Base-by-base conservation (phyloP, 129 eudicot species). In the Calendula officinalis region DNA sequence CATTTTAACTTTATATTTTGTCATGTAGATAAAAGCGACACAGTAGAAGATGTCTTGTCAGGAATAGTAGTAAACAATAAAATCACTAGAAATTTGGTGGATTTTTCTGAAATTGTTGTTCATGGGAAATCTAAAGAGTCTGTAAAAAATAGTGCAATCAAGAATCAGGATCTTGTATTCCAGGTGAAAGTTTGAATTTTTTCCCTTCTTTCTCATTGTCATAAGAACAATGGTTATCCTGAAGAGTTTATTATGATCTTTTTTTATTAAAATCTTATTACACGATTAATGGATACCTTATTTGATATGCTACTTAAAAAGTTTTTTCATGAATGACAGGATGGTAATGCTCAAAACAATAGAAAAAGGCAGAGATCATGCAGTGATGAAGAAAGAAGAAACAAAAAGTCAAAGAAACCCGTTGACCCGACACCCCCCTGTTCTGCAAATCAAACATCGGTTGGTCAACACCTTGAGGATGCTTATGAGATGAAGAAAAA, bases 391-490 rank as follows among this genome's bases (percentile, higher is more conserved):
- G 69, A 64, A 52, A 78, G 44, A 56, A 82, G 45, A 48, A 87
- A 74, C 81, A 80, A 79, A 74, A 91, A 82, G 92, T 47, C 37
- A 9, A 72, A 63, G 49, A 61, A 55, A 61, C n/a, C 70, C n/a
- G 58, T 43, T 37, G 56, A 46, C 54, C 45, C 40, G 42, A 30
- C 62, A 50, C 61, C 63, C 61, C 57, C 41, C 30, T 22, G n/a
- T 67, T 37, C 60, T 62, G 76, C 66, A 73, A 63, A 56, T 59
- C 37, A 56, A 75, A 42, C 72, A 53, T 56, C 51, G 11, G 14
- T 37, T 48, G 81, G 77, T 42, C 71, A 64, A 53, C 52, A 41
- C 37, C 65, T 52, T n/a, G 72, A 10, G 22, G 78, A 16, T 10
- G 60, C 22, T 59, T 66, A 42, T 42, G 10, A 13, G 22, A 70